A percentile compares a stretch with the other conserved stretches of the same genome.
Evolutionary conservation across 1,139 yeast species (phyloP).

Genomic region (Barnettozyma hawaiiensis): DNA sequence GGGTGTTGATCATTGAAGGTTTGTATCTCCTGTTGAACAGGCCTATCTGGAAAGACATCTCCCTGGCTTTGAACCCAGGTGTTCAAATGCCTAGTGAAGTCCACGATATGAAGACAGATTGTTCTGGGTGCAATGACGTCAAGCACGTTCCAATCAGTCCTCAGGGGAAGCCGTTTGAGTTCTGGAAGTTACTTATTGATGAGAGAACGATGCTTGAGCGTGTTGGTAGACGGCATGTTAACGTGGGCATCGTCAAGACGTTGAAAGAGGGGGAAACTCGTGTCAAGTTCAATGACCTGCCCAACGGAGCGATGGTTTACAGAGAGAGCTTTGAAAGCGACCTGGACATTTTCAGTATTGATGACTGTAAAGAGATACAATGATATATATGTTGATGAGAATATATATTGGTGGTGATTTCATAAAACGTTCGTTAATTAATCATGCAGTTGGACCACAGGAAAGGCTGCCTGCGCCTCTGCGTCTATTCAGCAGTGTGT

Average conservation of each 20-base stretch:
- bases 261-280: slow-evolving; percentile 57
- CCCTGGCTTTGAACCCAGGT: slow-evolving; percentile 20
- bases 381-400: too few relatives aligned
- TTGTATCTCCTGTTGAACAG: slow-evolving; percentile 49
- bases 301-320: slow-evolving; percentile 57
- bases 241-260: slow-evolving; percentile 55
- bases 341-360: slow-evolving; percentile 28
- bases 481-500: slow-evolving; percentile 57
- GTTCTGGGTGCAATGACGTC: not conserved
- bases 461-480: slow-evolving; percentile 23
- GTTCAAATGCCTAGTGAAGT: slow-evolving; percentile 2
- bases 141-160: slow-evolving; percentile 11
- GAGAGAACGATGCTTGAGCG: slow-evolving; percentile 44
- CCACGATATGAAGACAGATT: not conserved
- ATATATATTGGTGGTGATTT: too few relatives aligned
- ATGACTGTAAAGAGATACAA: slow-evolving; percentile 26
- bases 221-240: slow-evolving; percentile 65
- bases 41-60: slow-evolving; percentile 46
- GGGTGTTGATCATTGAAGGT: slow-evolving; percentile 58
- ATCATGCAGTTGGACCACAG: slow-evolving; percentile 11
- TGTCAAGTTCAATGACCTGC: slow-evolving; percentile 62
- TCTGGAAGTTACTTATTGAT: slow-evolving; percentile 38
- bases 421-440: not conserved
- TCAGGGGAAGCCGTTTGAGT: slow-evolving; percentile 14
- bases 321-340: slow-evolving; percentile 37